Conservation (phyloP, 352 stramenopile species). For the Pythium aquatile region DNA sequence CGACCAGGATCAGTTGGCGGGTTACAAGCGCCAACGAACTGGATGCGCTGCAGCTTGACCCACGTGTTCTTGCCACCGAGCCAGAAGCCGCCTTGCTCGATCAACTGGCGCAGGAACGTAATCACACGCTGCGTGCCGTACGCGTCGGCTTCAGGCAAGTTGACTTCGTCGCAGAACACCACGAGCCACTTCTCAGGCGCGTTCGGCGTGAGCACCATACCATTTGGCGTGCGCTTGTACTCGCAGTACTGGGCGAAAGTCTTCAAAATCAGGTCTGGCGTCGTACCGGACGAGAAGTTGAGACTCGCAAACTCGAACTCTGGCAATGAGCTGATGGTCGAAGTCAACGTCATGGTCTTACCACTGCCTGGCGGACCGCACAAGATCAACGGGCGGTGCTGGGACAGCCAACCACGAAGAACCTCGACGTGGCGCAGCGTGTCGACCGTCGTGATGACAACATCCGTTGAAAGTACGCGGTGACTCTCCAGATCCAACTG, state of each 20-base stretch:
- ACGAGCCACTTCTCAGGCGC: conserved; percentile 97
- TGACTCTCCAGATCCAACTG: conserved; percentile 98
- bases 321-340: conserved; percentile 96
- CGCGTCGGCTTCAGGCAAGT: conserved; percentile 96
- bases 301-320: conserved; percentile 98
- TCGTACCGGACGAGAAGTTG: conserved; percentile 99
- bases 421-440: conserved; percentile 98
- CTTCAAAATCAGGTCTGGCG: conserved; percentile 98
- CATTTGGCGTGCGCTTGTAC: conserved; percentile 96
- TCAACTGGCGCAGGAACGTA: conserved; percentile 98
- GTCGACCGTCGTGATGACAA: conserved; percentile 99
- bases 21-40: conserved; percentile 99
- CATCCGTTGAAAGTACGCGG: conserved; percentile 93
- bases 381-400: conserved; percentile 96
- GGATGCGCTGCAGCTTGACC: conserved; percentile 91
- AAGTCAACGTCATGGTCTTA: conserved; percentile 99
- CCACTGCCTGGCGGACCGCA: conserved; percentile 98
- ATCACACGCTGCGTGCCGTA: conserved; percentile 99
- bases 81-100: conserved; percentile 95
- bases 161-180: conserved; percentile 99
- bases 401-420: conserved; percentile 95
- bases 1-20: conserved; percentile 98
- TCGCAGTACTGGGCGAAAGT: conserved; percentile 99
- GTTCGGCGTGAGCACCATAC: conserved; percentile 94
- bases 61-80: conserved; percentile 87